Percentiles rank a stretch among this genome's conserved stretches.
These are phyloP conservation scores for Botryotinia convoluta DNA, from an alignment of 2,329 filamentous ascomycete genomes.

Conservation along the genomic window DNA sequence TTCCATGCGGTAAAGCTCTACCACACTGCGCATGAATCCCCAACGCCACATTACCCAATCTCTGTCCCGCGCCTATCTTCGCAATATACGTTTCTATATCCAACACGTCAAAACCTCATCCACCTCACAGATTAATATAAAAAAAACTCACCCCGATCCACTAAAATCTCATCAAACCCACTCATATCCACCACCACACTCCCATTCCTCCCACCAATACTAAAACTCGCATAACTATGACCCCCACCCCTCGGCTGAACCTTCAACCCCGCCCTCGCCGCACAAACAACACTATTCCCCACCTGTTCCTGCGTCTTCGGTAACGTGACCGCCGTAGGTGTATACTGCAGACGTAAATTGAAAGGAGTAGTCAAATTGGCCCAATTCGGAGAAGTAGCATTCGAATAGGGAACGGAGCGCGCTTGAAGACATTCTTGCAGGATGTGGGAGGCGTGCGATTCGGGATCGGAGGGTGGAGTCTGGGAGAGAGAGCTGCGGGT, in stretches of 20 bases:
- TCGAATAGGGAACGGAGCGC: slow-evolving; percentile 14
- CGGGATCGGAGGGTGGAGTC: neutral
- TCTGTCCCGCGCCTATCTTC: slow-evolving; percentile 42
- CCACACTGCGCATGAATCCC: slow-evolving; percentile 40
- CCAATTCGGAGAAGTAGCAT: slow-evolving; percentile 16
- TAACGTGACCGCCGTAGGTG: slow-evolving; percentile 27
- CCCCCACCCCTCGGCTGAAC: slow-evolving; percentile 53
- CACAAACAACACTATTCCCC: slow-evolving; percentile 47
- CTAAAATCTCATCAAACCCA: slow-evolving; percentile 51
- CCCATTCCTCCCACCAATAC: slow-evolving; percentile 49
- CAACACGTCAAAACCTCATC: neutral
- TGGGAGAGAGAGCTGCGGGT: neutral
- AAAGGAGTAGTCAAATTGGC: slow-evolving; percentile 24
- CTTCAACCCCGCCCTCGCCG: slow-evolving; percentile 42
- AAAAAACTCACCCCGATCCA: slow-evolving; percentile 44
- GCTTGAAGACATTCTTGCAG: slow-evolving; percentile 7
- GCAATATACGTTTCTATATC: slow-evolving; percentile 24
- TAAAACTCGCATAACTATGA: slow-evolving; percentile 51
- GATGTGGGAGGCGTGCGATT: neutral
- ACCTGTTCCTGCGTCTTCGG: slow-evolving; percentile 40
- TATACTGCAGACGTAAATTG: slow-evolving; percentile 29
- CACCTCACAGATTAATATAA: too few relatives aligned
- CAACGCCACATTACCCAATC: slow-evolving; percentile 45
- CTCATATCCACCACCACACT: slow-evolving; percentile 53
- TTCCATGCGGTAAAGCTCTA: slow-evolving; percentile 36